These are phyloP conservation scores for Calycina herbarum DNA, from an alignment of 2,329 filamentous ascomycete genomes.

Conservation along the genomic window DNA sequence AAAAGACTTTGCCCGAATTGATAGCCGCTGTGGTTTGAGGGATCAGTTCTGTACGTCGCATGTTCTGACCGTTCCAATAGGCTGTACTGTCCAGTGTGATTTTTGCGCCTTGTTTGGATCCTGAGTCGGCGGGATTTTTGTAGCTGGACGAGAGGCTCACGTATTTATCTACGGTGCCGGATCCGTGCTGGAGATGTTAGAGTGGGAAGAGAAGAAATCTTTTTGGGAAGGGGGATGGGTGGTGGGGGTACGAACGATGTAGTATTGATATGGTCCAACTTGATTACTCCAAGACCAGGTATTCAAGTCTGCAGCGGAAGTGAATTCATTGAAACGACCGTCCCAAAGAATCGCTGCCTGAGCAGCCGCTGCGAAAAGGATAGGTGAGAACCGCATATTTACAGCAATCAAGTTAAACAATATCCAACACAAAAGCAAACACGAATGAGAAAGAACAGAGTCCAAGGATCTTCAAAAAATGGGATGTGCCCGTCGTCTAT, in stretches of 20 bases:
- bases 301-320: slow-evolving; percentile 53
- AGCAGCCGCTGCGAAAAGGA: slow-evolving; percentile 27
- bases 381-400: slow-evolving; percentile 31
- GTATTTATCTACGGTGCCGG: slow-evolving; percentile 40
- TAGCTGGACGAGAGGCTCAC: slow-evolving; percentile 48
- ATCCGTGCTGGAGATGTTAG: slow-evolving; percentile 51
- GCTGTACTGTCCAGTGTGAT: slow-evolving; percentile 64
- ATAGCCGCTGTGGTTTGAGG: slow-evolving; percentile 67
- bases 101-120: slow-evolving; percentile 63
- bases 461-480: not conserved
- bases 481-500: not conserved
- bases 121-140: slow-evolving; percentile 56
- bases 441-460: not conserved
- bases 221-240: not conserved
- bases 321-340: slow-evolving; percentile 63
- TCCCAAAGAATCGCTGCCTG: slow-evolving; percentile 57
- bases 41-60: slow-evolving; percentile 74
- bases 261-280: slow-evolving; percentile 72
- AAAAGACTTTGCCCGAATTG: slow-evolving; percentile 63
- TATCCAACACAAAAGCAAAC: not conserved
- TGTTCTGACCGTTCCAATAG: slow-evolving; percentile 71
- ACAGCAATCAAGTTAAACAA: not conserved
- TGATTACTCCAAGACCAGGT: slow-evolving; percentile 69
- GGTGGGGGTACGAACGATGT: slow-evolving; percentile 48
- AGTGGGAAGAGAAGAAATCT: not conserved